These are phyloP conservation scores for Metarhizium album DNA, from an alignment of 2,329 filamentous ascomycete genomes.

Conservation along the genomic window DNA sequence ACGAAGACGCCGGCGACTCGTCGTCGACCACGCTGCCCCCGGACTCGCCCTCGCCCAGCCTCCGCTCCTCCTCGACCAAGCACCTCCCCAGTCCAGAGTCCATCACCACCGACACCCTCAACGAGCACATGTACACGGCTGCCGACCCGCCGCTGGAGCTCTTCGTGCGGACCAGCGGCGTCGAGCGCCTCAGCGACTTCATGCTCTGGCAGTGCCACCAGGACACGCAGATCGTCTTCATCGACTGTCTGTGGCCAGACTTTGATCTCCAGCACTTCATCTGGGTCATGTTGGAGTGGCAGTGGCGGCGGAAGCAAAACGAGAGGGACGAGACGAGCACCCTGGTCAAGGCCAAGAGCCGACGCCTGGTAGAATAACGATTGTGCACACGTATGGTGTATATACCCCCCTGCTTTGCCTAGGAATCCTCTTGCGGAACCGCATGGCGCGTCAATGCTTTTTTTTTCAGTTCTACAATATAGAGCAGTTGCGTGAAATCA, in stretches of 20 bases:
- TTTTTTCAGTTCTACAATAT: not conserved
- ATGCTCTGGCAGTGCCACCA: slow-evolving; percentile 98
- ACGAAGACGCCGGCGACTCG: slow-evolving; percentile 42
- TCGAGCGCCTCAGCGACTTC: slow-evolving; percentile 88
- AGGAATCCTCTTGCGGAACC: not conserved
- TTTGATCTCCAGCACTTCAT: slow-evolving; percentile 92
- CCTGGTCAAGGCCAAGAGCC: slow-evolving; percentile 1
- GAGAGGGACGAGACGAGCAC: slow-evolving; percentile 34
- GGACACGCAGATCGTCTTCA: slow-evolving; percentile 82
- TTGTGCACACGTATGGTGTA: not conserved
- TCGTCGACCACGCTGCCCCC: slow-evolving; percentile 49
- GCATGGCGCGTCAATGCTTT: not conserved
- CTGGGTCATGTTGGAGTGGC: slow-evolving; percentile 87
- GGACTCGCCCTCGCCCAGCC: slow-evolving; percentile 37
- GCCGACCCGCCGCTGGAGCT: slow-evolving; percentile 81
- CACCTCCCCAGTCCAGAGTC: slow-evolving; percentile 63
- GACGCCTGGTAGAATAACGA: not conserved
- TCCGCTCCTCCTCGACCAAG: slow-evolving; percentile 22
- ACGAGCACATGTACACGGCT: slow-evolving; percentile 79
- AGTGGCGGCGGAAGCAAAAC: slow-evolving; percentile 51
- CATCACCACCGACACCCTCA: slow-evolving; percentile 74
- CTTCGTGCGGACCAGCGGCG: slow-evolving; percentile 83
- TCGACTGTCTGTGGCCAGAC: slow-evolving; percentile 89
- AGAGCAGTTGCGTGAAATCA: not conserved
- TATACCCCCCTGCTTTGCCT: not conserved